Conservation (phyloP, 495 filamentous ascomycete genomes). For the Aspergillus leporis region DNA sequence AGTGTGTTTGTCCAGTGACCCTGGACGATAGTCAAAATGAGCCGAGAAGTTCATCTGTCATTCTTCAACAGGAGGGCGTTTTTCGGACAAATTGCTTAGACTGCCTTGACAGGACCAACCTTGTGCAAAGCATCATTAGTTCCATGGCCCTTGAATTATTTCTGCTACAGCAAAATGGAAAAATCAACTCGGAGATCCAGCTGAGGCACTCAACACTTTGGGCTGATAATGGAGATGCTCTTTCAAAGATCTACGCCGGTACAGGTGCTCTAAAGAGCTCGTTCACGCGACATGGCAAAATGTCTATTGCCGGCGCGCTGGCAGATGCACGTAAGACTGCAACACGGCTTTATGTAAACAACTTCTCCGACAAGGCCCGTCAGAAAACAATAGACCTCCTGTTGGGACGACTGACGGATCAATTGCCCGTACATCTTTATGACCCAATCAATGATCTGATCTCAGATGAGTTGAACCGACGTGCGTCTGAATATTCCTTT, state of each 20-base stretch:
- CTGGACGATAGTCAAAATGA: slow-evolving; percentile 27
- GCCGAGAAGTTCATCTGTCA: slow-evolving; percentile 58
- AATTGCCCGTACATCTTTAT: slow-evolving; percentile 79
- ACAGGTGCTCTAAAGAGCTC: slow-evolving; percentile 95
- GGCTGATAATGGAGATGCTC: slow-evolving; percentile 97
- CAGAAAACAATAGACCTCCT: slow-evolving; percentile 95
- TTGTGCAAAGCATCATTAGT: slow-evolving; percentile 93
- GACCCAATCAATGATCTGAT: slow-evolving; percentile 95
- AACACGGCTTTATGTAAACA: slow-evolving; percentile 92
- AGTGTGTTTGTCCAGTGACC: slow-evolving; percentile 44
- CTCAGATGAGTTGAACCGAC: slow-evolving; percentile 68
- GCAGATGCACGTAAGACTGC: slow-evolving; percentile 94
- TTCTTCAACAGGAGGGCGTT: slow-evolving; percentile 88
- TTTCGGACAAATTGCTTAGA: slow-evolving; percentile 97
- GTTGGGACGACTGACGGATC: slow-evolving; percentile 79
- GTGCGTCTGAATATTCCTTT: slow-evolving; percentile 53
- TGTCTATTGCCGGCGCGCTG: slow-evolving; percentile 91
- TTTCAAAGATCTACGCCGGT: slow-evolving; percentile 95
- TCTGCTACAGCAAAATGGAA: slow-evolving; percentile 64
- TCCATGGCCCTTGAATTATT: slow-evolving; percentile 86
- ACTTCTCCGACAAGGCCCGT: slow-evolving; percentile 88
- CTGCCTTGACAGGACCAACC: slow-evolving; percentile 92
- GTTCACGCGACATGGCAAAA: slow-evolving; percentile 94
- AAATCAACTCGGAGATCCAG: slow-evolving; percentile 77
- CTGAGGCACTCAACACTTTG: slow-evolving; percentile 86